These are phyloP conservation scores for Fusarium abutilonis DNA, from an alignment of 2,329 filamentous ascomycete species.

Conservation along the genomic window DNA sequence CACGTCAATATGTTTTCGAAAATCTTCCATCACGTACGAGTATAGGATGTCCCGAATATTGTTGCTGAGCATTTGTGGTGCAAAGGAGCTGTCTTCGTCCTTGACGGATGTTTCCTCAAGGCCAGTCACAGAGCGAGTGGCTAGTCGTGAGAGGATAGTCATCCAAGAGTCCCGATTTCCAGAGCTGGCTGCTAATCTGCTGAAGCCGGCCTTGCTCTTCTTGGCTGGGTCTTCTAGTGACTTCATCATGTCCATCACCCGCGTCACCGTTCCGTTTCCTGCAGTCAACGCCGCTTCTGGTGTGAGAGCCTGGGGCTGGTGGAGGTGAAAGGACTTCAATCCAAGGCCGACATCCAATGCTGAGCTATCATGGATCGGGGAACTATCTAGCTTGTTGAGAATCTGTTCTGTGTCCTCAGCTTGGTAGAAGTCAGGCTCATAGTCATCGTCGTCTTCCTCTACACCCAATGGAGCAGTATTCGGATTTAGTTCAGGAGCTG, in stretches of 20 bases:
- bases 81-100: conserved; percentile 59
- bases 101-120: conserved; percentile 71
- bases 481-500: conserved; percentile 61
- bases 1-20: conserved; percentile 86
- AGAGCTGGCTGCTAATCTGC: conserved; percentile 82
- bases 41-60: conserved; percentile 84
- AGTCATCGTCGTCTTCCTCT: conserved; percentile 85
- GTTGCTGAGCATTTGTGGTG: conserved; percentile 65
- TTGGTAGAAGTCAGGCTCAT: conserved; percentile 86
- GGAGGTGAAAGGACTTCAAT: conserved; percentile 82
- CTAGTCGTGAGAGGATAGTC: conserved; percentile 84
- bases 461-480: conserved; percentile 71
- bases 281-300: conserved; percentile 76
- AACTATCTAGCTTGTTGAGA: conserved; percentile 77
- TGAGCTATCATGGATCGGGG: conserved; percentile 61
- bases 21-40: conserved; percentile 89
- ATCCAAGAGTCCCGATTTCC: conserved; percentile 92
- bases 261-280: conserved; percentile 76
- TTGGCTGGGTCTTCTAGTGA: conserved; percentile 74
- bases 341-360: conserved; percentile 59
- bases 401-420: conserved; percentile 82
- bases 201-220: conserved; percentile 78
- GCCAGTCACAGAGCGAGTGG: conserved; percentile 78
- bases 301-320: conserved; percentile 78
- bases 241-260: conserved; percentile 82